Base-by-base conservation (phyloP, 257 asterid genomes). In the Petrea volubilis region DNA sequence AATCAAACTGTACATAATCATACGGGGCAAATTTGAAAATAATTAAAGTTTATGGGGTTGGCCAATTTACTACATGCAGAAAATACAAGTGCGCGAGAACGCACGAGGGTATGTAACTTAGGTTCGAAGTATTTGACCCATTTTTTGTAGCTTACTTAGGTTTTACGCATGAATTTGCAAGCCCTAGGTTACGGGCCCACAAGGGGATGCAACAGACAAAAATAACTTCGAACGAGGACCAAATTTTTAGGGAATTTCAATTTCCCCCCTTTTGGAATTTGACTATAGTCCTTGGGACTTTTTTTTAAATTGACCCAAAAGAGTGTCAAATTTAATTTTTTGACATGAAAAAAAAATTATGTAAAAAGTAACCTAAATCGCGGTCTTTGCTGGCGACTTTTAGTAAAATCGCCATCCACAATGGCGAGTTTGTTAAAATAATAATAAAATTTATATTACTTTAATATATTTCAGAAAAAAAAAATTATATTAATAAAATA, bases 121-220 rank as follows among this genome's bases (percentile, higher is more conserved):
- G 67, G 43, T 63, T 63, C 5, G 25, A 75, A 75, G 79, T 27
- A 20, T 64, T 78, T 75, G 82, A 77, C 78, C 61, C 63, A 69
- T 76, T 75, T 76, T 71, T 29, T 36, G 34, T 46, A 60, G 61
- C 43, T 72, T 74, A 78, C 61, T 62, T 73, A 73, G 60, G 75
- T 72, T 65, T 58, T 62, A 75, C 79, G 84, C 81, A 58, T 75
- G 56, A 76, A 73, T 61, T 73, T 43, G 50, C 53, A 62, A 64
- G 46, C 52, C 77, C 86, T 20, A 72, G 50, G 74, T 55, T 28
- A 34, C 23, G 36, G 27, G 38, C 57, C 25, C 55, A 31, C 63
- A 14, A 55, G 36, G 14, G 58, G 49, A 64, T 58, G 36, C 2
- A 40, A 68, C 46, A 50, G 75, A 71, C 70, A 70, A 50, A 70